Evolutionary conservation across 139 green algal genomes (phyloP).

Genomic region (Chlorella sp.): DNA sequence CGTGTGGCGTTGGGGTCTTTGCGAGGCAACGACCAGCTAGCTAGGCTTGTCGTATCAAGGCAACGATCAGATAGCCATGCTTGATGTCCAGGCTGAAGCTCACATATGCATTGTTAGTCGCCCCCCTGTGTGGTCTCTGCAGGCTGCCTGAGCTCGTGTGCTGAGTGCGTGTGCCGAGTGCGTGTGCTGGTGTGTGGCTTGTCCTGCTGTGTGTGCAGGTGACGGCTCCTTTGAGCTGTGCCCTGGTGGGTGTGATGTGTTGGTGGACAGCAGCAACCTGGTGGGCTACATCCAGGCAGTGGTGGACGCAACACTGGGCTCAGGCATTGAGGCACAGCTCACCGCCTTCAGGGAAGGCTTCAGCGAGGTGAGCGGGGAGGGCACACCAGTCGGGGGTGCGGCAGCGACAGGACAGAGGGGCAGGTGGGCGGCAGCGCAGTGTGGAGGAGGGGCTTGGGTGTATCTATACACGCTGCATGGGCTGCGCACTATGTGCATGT

Average conservation of each 20-base stretch:
- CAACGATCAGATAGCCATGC: too few species aligned
- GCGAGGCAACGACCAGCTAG: background rate
- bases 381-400: too few species aligned
- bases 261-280: constrained; percentile 63
- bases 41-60: too few species aligned
- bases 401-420: too few species aligned
- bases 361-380: constrained; percentile 55
- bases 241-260: constrained; percentile 45
- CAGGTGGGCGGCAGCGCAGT: too few species aligned
- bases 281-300: constrained; percentile 54
- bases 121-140: background rate
- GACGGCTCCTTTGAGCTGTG: constrained; percentile 64
- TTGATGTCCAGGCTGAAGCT: too few species aligned
- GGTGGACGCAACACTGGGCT: constrained; percentile 76
- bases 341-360: constrained; percentile 80
- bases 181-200: too few species aligned
- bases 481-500: too few species aligned
- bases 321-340: constrained; percentile 72
- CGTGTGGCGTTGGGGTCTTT: background rate
- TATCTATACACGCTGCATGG: too few species aligned
- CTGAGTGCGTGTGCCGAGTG: too few species aligned
- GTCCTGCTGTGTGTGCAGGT: constrained; percentile 18
- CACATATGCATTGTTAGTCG: too few species aligned
- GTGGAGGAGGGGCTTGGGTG: too few species aligned
- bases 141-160: background rate